phyloP scores from a whole-genome alignment of 148 eudicot species.

The Polygonum maritimum region DNA sequence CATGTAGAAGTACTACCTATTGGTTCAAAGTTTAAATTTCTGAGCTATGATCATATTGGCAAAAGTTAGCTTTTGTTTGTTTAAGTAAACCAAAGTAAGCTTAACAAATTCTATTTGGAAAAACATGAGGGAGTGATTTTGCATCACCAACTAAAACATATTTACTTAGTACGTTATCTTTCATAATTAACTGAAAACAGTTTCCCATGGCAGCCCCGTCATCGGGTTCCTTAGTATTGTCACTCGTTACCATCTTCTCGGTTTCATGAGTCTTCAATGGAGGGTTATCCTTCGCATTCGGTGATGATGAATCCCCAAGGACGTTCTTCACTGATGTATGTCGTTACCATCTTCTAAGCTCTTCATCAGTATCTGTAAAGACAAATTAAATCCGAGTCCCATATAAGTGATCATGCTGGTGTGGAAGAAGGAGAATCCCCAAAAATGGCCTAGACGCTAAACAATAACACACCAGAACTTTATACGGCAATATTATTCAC shows the following conservation, averaged over 20 bases:
- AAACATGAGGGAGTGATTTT: neutral
- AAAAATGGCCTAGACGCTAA: too few relatives aligned
- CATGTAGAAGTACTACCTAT: neutral
- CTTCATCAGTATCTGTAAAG: too few relatives aligned
- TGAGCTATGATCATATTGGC: neutral
- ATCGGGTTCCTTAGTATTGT: slow-evolving; percentile 7
- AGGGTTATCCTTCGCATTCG: slow-evolving; percentile 23
- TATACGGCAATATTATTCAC: too few relatives aligned
- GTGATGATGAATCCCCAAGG: slow-evolving; percentile 36
- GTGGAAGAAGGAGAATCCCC: too few relatives aligned
- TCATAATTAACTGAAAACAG: neutral
- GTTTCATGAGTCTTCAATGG: slow-evolving; percentile 14
- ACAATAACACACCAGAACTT: too few relatives aligned
- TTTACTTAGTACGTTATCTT: neutral
- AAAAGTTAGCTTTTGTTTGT: too few relatives aligned
- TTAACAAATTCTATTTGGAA: neutral
- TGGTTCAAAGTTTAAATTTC: too few relatives aligned
- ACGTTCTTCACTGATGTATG: slow-evolving; percentile 54
- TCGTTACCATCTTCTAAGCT: neutral
- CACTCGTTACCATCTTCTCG: slow-evolving; percentile 9
- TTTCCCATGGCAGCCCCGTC: slow-evolving; percentile 12
- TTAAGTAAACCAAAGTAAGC: neutral
- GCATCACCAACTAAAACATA: neutral
- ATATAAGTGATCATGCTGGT: too few relatives aligned
- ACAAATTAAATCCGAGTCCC: too few relatives aligned